Evolutionary conservation across 495 filamentous ascomycete species (phyloP).

Genomic region (Penicillium tannophilum): DNA sequence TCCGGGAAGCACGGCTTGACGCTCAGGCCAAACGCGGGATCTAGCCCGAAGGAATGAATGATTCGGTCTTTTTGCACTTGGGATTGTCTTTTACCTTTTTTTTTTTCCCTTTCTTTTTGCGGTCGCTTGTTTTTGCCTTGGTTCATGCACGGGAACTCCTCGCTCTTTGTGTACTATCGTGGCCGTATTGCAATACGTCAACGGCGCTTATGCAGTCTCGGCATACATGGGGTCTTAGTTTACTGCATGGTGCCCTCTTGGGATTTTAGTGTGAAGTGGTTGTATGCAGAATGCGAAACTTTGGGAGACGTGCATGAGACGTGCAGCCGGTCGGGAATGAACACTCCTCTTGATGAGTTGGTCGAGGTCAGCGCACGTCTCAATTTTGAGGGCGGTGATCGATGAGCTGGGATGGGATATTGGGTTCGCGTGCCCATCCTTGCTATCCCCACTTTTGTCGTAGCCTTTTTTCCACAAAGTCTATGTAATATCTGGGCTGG

Average conservation of each 20-base stretch:
- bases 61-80: background rate
- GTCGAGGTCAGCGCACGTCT: slow-evolving; percentile 1
- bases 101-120: background rate
- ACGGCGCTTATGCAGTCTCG: slow-evolving; percentile 18
- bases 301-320: slow-evolving; percentile 20
- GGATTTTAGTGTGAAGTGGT: slow-evolving; percentile 6
- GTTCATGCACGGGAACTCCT: background rate
- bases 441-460: background rate
- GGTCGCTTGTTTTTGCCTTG: background rate
- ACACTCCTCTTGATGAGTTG: slow-evolving; percentile 2
- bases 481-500: background rate
- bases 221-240: background rate
- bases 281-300: slow-evolving; percentile 12
- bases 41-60: background rate
- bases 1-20: slow-evolving; percentile 10
- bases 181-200: slow-evolving; percentile 11
- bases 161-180: background rate
- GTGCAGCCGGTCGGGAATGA: slow-evolving; percentile 15
- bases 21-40: slow-evolving; percentile 5
- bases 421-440: background rate
- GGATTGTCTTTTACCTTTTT: background rate
- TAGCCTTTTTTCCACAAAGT: background rate
- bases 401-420: background rate
- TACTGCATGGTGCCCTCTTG: slow-evolving; percentile 17
- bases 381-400: slow-evolving; percentile 9